Evolutionary conservation across 148 eudicot species (phyloP).

Genomic region (Cornus suecica): DNA sequence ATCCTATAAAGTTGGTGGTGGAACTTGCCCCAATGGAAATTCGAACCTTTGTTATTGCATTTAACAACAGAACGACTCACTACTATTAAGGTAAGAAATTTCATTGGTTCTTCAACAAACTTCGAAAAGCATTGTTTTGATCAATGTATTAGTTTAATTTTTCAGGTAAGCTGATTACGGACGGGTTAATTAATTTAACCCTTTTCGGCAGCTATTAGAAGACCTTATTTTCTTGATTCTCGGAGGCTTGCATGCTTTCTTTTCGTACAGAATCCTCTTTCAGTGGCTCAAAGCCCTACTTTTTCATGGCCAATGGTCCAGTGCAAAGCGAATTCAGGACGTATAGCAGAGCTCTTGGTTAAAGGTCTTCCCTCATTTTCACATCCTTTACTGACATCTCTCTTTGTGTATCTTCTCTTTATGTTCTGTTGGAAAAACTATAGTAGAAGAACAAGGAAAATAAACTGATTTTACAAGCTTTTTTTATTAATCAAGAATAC

Average conservation of each 20-base stretch:
- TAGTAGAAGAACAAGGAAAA: too few species aligned
- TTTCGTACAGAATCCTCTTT: background rate
- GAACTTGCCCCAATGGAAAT: conserved; percentile 93
- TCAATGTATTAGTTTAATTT: too few species aligned
- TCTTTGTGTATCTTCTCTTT: background rate
- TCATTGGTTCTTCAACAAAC: too few species aligned
- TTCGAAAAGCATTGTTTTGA: too few species aligned
- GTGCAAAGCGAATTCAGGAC: background rate
- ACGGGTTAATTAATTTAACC: too few species aligned
- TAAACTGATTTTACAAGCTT: too few species aligned
- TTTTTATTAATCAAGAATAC: too few species aligned
- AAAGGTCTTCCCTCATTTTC: background rate
- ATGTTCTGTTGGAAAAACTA: too few species aligned
- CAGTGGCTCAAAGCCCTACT: background rate
- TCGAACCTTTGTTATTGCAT: conserved; percentile 60
- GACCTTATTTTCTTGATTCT: background rate
- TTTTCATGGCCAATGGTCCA: background rate
- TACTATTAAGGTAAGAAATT: too few species aligned
- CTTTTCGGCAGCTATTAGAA: too few species aligned
- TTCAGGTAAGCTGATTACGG: too few species aligned
- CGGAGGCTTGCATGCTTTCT: background rate
- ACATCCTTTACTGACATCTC: background rate
- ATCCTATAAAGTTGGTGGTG: conserved; percentile 53
- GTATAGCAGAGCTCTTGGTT: background rate
- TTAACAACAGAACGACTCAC: background rate